phyloP scores from a whole-genome alignment of 2,329 filamentous ascomycete species.

The Epichloe sylvatica region DNA sequence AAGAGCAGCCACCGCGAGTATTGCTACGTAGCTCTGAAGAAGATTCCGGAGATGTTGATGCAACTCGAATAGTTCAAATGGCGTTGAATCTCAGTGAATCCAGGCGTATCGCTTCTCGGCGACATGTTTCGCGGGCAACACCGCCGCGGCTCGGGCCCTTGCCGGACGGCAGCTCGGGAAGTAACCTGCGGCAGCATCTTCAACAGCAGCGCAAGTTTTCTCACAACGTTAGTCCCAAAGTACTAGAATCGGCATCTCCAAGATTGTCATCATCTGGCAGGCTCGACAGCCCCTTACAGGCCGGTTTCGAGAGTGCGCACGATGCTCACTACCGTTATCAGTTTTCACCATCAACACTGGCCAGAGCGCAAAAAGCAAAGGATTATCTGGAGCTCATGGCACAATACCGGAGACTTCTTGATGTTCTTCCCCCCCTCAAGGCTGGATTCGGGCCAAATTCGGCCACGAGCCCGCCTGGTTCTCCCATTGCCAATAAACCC shows the following conservation, averaged over 20 bases:
- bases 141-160: conserved; percentile 38
- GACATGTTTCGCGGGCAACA: conserved; percentile 36
- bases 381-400: conserved; percentile 73
- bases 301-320: conserved; percentile 28
- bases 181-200: conserved; percentile 53
- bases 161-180: conserved; percentile 37
- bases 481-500: conserved; percentile 23
- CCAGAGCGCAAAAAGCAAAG: conserved; percentile 71
- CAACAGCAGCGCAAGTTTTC: conserved; percentile 55
- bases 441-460: no score
- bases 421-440: conserved; percentile 57
- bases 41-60: conserved; percentile 50
- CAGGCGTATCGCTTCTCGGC: conserved; percentile 48
- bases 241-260: conserved; percentile 28
- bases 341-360: conserved; percentile 67
- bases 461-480: conserved; percentile 27
- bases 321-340: conserved; percentile 44
- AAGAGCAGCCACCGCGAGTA: neutral
- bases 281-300: conserved; percentile 31
- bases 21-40: neutral
- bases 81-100: conserved; percentile 80
- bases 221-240: conserved; percentile 45
- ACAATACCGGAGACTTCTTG: conserved; percentile 70
- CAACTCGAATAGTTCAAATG: conserved; percentile 83
- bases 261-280: conserved; percentile 27